These are phyloP conservation scores for Solanum chacoense DNA, from an alignment of 305 asterid genomes.

Conservation along the genomic window DNA sequence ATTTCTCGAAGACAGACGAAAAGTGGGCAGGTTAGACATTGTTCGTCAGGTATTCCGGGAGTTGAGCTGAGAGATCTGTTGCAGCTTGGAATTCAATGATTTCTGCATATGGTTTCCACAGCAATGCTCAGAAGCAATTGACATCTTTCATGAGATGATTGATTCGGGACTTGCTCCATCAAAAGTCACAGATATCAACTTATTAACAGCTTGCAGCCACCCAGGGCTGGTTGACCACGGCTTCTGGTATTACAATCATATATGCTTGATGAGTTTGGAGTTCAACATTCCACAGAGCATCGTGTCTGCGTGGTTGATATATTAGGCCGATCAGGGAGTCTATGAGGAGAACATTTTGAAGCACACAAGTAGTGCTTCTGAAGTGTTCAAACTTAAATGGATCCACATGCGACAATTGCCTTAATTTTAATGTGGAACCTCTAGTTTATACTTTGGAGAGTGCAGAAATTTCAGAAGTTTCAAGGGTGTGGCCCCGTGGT, in stretches of 20 bases:
- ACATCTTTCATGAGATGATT: slow-evolving; percentile 36
- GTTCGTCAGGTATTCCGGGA: slow-evolving; percentile 29
- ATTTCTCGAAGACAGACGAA: neutral
- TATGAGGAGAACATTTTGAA: neutral
- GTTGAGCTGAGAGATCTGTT: slow-evolving; percentile 24
- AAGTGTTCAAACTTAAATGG: too few species aligned
- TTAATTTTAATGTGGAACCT: too few species aligned
- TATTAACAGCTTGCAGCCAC: slow-evolving; percentile 60
- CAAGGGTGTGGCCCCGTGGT: too few species aligned
- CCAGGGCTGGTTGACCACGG: too few species aligned
- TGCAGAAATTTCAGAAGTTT: too few species aligned
- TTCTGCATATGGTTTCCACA: slow-evolving; percentile 54
- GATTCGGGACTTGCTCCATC: slow-evolving; percentile 35
- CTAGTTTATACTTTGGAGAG: too few species aligned
- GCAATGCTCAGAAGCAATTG: slow-evolving; percentile 29
- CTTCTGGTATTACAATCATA: slow-evolving; percentile 18
- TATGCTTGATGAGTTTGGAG: slow-evolving; percentile 23
- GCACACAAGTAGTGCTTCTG: too few species aligned
- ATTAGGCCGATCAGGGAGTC: slow-evolving; percentile 47
- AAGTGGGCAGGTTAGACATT: slow-evolving; percentile 34
- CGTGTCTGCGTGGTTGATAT: slow-evolving; percentile 48
- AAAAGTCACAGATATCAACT: slow-evolving; percentile 46
- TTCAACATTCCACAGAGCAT: slow-evolving; percentile 36
- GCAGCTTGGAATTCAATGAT: slow-evolving; percentile 55
- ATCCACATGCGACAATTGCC: too few species aligned